phyloP scores from a whole-genome alignment of 176 grass and related monocot genomes.

The Phoenix roebelenii region DNA sequence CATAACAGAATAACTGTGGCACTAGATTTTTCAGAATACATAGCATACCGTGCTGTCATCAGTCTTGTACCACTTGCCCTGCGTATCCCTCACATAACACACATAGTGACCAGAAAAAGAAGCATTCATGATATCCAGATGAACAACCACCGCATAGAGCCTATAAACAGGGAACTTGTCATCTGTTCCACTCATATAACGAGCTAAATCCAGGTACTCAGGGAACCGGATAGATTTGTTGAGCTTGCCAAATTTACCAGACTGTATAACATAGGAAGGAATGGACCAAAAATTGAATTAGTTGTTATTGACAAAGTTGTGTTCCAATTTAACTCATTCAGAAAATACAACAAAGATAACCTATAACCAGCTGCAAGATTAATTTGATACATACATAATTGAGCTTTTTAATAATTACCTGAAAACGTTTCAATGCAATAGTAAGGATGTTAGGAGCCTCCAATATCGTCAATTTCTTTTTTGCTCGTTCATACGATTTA shows the following conservation, averaged over 20 bases:
- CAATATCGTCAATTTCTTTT: slow-evolving; percentile 73
- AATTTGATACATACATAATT: no score
- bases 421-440: slow-evolving; percentile 77
- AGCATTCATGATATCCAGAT: slow-evolving; percentile 51
- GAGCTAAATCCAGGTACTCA: slow-evolving; percentile 54
- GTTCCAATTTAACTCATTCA: background rate
- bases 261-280: slow-evolving; percentile 32
- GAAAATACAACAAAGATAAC: slow-evolving; percentile 7
- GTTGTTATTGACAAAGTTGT: background rate
- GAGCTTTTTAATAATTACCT: slow-evolving; percentile 30
- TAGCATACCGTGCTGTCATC: slow-evolving; percentile 69
- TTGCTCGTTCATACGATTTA: slow-evolving; percentile 68
- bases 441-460: slow-evolving; percentile 88
- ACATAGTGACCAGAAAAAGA: slow-evolving; percentile 80
- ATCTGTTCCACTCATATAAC: slow-evolving; percentile 62
- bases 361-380: background rate
- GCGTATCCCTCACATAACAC: slow-evolving; percentile 72
- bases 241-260: slow-evolving; percentile 68
- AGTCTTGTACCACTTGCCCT: slow-evolving; percentile 68
- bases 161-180: slow-evolving; percentile 66
- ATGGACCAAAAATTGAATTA: slow-evolving; percentile 6
- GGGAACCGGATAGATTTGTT: slow-evolving; percentile 55
- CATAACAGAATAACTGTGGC: no score
- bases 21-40: background rate
- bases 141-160: slow-evolving; percentile 88